phyloP scores from a whole-genome alignment of 352 stramenopile species.

The Phytophthora cryptogea region DNA sequence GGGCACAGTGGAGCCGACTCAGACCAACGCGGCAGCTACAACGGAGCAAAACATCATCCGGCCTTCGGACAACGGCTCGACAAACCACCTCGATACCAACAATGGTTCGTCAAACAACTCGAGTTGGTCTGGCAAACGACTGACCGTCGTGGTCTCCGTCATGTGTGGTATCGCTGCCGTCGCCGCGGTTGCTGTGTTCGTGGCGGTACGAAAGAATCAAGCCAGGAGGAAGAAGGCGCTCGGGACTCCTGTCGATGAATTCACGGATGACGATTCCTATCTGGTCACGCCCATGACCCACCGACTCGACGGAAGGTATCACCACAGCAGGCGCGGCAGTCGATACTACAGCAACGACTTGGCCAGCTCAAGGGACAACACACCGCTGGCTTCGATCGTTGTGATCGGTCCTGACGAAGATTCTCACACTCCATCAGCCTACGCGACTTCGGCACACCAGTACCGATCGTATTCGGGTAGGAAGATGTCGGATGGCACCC shows the following conservation, averaged over 20 bases:
- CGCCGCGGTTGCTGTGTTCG: constrained; percentile 44
- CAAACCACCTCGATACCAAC: constrained; percentile 31
- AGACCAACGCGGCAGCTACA: constrained; percentile 1
- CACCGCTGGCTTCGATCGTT: constrained; percentile 24
- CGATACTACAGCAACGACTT: background rate
- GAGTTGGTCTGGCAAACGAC: constrained; percentile 23
- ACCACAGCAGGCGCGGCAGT: background rate
- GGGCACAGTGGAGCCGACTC: constrained; percentile 9
- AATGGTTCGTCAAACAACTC: constrained; percentile 21
- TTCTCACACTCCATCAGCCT: constrained; percentile 10
- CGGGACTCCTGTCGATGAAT: constrained; percentile 35
- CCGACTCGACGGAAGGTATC: constrained; percentile 11
- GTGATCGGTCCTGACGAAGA: constrained; percentile 30
- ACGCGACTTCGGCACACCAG: constrained; percentile 6
- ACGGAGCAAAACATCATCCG: constrained; percentile 18
- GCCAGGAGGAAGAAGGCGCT: constrained; percentile 28
- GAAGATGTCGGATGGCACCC: background rate
- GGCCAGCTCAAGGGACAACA: constrained; percentile 12
- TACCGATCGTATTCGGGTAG: constrained; percentile 12
- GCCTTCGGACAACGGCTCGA: constrained; percentile 19
- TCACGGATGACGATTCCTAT: constrained; percentile 19
- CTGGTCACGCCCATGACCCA: constrained; percentile 21
- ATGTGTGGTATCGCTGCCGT: constrained; percentile 35
- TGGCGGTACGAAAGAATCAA: constrained; percentile 35
- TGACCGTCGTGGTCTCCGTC: constrained; percentile 26